Percentiles rank a stretch among this genome's conserved stretches.
Conservation (phyloP, 116 monocot genomes). For the Trichopus zeylanicus region DNA sequence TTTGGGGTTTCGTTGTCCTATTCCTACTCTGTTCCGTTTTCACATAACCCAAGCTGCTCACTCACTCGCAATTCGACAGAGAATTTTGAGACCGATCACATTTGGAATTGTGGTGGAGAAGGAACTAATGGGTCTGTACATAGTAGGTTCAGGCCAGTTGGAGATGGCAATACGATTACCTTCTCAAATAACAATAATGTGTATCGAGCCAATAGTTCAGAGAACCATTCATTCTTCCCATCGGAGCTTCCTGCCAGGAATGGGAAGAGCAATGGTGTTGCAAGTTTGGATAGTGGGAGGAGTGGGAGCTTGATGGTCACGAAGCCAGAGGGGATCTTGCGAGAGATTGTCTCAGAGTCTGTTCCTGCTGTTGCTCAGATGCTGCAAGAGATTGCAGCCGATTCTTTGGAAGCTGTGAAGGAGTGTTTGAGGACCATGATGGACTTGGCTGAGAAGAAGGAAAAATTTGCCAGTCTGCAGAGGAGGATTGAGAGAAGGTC, state of each 20-base stretch:
- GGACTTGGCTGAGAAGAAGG: conserved; percentile 37
- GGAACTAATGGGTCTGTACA: conserved; percentile 98
- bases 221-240: conserved; percentile 62
- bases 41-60: conserved; percentile 96
- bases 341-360: conserved; percentile 62
- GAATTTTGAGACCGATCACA: conserved; percentile 62
- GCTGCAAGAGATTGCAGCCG: conserved; percentile 41
- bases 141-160: conserved; percentile 81
- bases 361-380: conserved; percentile 39
- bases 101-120: conserved; percentile 72
- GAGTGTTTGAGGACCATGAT: conserved; percentile 44
- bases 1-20: conserved; percentile 49
- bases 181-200: conserved; percentile 41
- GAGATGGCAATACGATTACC: conserved; percentile 47
- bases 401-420: conserved; percentile 40
- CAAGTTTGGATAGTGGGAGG: conserved; percentile 35
- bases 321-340: conserved; percentile 42
- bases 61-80: conserved; percentile 72
- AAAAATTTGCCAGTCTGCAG: conserved; percentile 64
- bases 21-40: conserved; percentile 60
- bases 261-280: conserved; percentile 18
- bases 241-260: conserved; percentile 53
- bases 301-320: conserved; percentile 13
- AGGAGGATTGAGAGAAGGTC: conserved; percentile 59
- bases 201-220: conserved; percentile 27